Base-by-base conservation (phyloP, 176 grass and related monocot genomes). In the Oryza punctata region DNA sequence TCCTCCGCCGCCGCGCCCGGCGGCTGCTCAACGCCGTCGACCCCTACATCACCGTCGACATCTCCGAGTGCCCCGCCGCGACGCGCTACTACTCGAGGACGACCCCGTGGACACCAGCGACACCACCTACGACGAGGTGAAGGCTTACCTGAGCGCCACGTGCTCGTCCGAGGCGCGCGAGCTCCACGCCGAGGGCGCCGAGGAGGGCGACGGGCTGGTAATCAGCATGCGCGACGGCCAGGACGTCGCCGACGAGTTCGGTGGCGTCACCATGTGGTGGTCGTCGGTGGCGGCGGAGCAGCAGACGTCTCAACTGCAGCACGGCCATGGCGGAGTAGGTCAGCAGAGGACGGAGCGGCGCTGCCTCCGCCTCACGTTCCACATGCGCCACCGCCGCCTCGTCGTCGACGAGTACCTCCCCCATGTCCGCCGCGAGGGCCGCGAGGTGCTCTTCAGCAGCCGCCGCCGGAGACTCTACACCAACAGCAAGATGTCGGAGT, bases 141-240 rank as follows among this genome's bases (percentile, higher is more conserved):
- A 94, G 50, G 86, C 83, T 65, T 94, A 91, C 72, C 89, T 94
- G 38, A 81, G 77, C 71, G 83, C 57, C 3, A 46, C 81, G 72
- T 88, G 84, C 81, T 72, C 84, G 5, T 37, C 27, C 16, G 43
- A 16, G 3, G 87, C 89, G 19, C 15, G 45, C 33, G 46, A 57
- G 14, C 92, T 91, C 52, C 82, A 78, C 32, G 92, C 82, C 30
- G 86, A 89, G 19, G 30, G 91, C 66, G 4, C 67, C 19, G 38
- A 8, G 28, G 64, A 76, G 32, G 27, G 46, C 5, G 65, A 88
- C 45, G 87, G 86, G 75, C 70, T 75, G 54, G 81, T n/a, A 19
- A 63, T 94, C 28, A 82, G 78, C 65, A 66, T 91, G 0, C 86
- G 86, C 57, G 83, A 86, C 70, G 16, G 88, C 9, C 78, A 89